Base-by-base conservation (phyloP, 208 protist genomes). In the Crithidia bombi region DNA sequence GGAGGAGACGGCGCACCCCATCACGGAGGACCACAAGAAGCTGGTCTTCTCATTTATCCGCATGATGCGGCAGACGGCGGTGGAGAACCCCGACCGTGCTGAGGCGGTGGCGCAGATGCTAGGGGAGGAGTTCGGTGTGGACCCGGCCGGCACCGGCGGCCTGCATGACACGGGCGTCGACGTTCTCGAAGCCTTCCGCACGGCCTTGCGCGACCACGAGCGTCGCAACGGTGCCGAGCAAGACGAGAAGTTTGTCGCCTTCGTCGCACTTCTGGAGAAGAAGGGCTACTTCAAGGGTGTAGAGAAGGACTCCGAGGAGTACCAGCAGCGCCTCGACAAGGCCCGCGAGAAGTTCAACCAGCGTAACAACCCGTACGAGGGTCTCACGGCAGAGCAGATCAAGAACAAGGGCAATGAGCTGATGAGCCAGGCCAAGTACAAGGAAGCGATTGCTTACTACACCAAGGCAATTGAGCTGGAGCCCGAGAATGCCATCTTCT, bases 321-420 rank as follows among this genome's bases (percentile, higher is more conserved):
- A 97, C 84, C 54, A 72, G 43, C 65, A 77, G 57, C 90, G 90
- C 46, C 66, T 95, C 33, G 79, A 88, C 43, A 96, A 92, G 71
- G 94, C 94, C 9, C 81, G 79, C 56, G 79, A 90, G 61, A 96
- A 95, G 83, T 97, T 96, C 77, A 90, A 87, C 62, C 79, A 86
- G 65, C 88, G 89, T 58, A 94, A 94, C 76, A 97, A 96, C 79
- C 93, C 93, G 28, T 97, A 95, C 65, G 86, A 92, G 44, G 91
- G 91, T 28, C 82, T 97, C 64, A 91, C 85, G 0, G 89, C 94
- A 14, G 92, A 97, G 68, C 84, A 98, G 75, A 90, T 96, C 52
- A 98, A 98, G 78, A 90, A 84, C 69, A 96, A 97, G 66, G 94
- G 94, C 55, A 98, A 98, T 68, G 91, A 96, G 50, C 56, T 96